Evolutionary conservation across 2,329 filamentous ascomycete genomes (phyloP).

Genomic region (Alternaria gaisen): DNA sequence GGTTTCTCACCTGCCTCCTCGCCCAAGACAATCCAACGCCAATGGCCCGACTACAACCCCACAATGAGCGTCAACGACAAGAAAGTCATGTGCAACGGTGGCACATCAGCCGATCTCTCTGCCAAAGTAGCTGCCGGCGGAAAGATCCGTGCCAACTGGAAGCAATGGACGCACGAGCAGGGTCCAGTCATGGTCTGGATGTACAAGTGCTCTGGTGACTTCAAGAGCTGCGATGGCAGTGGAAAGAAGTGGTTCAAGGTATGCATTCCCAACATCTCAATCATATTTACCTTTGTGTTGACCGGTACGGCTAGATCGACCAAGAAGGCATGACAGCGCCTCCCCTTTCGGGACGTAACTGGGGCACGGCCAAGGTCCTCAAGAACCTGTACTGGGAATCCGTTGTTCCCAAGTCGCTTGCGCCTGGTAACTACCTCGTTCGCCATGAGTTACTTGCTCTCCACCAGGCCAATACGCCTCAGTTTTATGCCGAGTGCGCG

Average conservation of each 20-base stretch:
- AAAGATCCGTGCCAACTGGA: conserved; percentile 63
- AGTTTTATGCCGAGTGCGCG: conserved; percentile 66
- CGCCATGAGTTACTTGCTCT: conserved; percentile 66
- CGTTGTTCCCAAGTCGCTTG: conserved; percentile 59
- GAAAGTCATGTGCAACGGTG: conserved; percentile 66
- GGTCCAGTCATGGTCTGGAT: conserved; percentile 67
- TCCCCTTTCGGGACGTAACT: conserved; percentile 58
- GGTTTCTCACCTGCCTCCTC: conserved; percentile 61
- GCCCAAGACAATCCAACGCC: conserved; percentile 64
- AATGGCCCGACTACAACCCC: conserved; percentile 68
- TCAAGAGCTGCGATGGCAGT: conserved; percentile 61
- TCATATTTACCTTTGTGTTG: not conserved
- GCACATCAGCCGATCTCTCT: conserved; percentile 49
- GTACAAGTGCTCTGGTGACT: conserved; percentile 59
- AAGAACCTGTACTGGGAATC: conserved; percentile 63
- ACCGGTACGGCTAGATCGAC: conserved; percentile 46
- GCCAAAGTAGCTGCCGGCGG: conserved; percentile 61
- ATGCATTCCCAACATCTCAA: conserved; percentile 40
- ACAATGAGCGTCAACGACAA: conserved; percentile 59
- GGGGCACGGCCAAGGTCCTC: conserved; percentile 60
- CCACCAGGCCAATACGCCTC: conserved; percentile 61
- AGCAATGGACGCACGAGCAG: conserved; percentile 67
- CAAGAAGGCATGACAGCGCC: conserved; percentile 61
- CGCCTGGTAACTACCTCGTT: conserved; percentile 48
- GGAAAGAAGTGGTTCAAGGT: conserved; percentile 66